These are phyloP conservation scores for Cryoendolithus antarcticus DNA, from an alignment of 2,329 filamentous ascomycete genomes.

Conservation along the genomic window DNA sequence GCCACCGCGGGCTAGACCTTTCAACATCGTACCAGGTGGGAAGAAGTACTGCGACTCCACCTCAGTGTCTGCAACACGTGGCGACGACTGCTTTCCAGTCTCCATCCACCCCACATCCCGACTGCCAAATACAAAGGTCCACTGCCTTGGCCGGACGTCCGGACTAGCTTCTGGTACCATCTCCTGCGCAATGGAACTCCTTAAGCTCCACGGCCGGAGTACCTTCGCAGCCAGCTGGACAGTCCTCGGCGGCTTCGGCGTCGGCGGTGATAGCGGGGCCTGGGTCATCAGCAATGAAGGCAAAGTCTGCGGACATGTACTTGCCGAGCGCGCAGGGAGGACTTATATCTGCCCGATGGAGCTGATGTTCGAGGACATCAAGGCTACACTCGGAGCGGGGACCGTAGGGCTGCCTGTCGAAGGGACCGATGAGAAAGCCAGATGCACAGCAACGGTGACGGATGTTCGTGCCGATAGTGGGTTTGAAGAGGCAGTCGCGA, in stretches of 20 bases:
- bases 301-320: slow-evolving; percentile 74
- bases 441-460: too few relatives aligned
- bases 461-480: too few relatives aligned
- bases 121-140: slow-evolving; percentile 65
- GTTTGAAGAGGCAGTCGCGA: too few relatives aligned
- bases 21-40: slow-evolving; percentile 56
- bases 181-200: slow-evolving; percentile 62
- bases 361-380: slow-evolving; percentile 73
- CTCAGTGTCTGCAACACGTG: slow-evolving; percentile 15
- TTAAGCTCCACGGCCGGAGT: slow-evolving; percentile 75
- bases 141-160: slow-evolving; percentile 78
- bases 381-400: slow-evolving; percentile 57
- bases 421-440: too few relatives aligned
- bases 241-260: slow-evolving; percentile 46
- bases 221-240: slow-evolving; percentile 65
- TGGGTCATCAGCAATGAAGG: slow-evolving; percentile 80
- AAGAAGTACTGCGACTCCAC: slow-evolving; percentile 23
- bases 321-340: slow-evolving; percentile 61
- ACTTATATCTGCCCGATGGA: slow-evolving; percentile 97
- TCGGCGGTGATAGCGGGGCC: slow-evolving; percentile 83
- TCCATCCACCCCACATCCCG: slow-evolving; percentile 48
- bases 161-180: slow-evolving; percentile 72
- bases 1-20: slow-evolving; percentile 54
- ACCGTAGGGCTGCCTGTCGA: slow-evolving; percentile 53
- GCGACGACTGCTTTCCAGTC: slow-evolving; percentile 26